Conservation (phyloP, 495 filamentous ascomycete species). For the Talaromyces wortmannii region DNA sequence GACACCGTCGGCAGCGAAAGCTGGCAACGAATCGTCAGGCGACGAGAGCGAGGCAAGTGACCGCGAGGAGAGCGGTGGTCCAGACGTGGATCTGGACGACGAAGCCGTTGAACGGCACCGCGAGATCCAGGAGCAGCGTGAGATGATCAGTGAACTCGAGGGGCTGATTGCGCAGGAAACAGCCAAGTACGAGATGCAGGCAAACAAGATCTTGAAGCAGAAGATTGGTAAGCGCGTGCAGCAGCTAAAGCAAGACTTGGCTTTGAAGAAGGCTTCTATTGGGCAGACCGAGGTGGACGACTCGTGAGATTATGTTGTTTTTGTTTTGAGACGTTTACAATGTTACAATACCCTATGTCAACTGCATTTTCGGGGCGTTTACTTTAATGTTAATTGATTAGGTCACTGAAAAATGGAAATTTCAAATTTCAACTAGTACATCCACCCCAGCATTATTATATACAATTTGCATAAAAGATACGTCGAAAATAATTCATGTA, state of each 20-base stretch:
- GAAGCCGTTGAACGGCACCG: conserved; percentile 39
- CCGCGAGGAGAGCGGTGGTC: conserved; percentile 36
- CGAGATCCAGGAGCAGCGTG: conserved; percentile 41
- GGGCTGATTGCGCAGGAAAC: conserved; percentile 37
- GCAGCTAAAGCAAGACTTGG: conserved; percentile 38
- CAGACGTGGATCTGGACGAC: conserved; percentile 56
- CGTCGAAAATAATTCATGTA: not conserved
- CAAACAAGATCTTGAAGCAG: conserved; percentile 40
- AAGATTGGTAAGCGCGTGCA: conserved; percentile 44
- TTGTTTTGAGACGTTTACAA: too few species aligned
- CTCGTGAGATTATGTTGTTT: not conserved
- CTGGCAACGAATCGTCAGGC: conserved; percentile 29
- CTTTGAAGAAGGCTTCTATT: conserved; percentile 41
- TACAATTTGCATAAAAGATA: too few species aligned
- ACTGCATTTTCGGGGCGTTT: too few species aligned
- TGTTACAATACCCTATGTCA: too few species aligned
- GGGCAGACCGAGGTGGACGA: conserved; percentile 32
- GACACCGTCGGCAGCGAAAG: conserved; percentile 13
- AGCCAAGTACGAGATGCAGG: conserved; percentile 30
- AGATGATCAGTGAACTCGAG: conserved; percentile 43
- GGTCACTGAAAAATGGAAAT: too few species aligned
- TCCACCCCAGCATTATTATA: too few species aligned
- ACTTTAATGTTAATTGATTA: too few species aligned
- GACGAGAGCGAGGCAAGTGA: conserved; percentile 48
- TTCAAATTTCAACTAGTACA: too few species aligned